Base-by-base conservation (phyloP, 2,329 filamentous ascomycete species). In the Gliomastix tumulicola region DNA sequence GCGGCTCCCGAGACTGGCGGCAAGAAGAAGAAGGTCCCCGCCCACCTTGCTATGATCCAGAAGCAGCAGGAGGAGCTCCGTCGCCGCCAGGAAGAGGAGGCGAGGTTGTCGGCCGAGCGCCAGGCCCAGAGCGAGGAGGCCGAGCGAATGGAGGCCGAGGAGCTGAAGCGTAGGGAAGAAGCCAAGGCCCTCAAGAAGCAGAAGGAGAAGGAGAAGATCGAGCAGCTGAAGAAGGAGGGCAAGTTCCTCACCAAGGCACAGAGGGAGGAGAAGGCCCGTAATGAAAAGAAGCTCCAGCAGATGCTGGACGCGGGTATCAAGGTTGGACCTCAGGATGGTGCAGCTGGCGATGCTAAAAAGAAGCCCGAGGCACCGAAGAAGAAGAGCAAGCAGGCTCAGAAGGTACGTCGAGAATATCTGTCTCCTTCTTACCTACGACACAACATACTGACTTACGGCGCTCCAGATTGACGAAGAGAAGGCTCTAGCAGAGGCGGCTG, bases 1-100 rank as follows among this genome's bases (percentile, higher is more conserved):
- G 53, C 65, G 11, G 68, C 66, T 25, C 66, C 72, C 21, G 80
- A 66, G 22, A 66, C 73, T 20, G 81, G 77, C 31, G 68, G 66
- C 40, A 77, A 77, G 62, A 96, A 95, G 70, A 97, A 94, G 78
- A 98, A 97, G 69, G 50, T 97, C 15, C 84, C 85, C 11, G 69
- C 85, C 38, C 81, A 82, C 38, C 70, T 94, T 32, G 72, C 76
- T 34, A 68, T 81, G 31, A 66, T 94, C 21, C 85, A 90, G 65
- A 85, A 84, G 65, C 84, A 90, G 59, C 87, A 92, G 56, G 87
- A 92, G 55, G 82, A 84, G 46, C 63, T 85, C n/a, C 74, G 74
- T 39, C 71, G 66, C 46, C 66, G 63, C 39, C 69, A 82, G 50
- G 83, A 88, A 52, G 82, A 85, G 49, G 79, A 83, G 46, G 66